Conservation (phyloP, 148 eudicot genomes). For the Fallopia convolvulus region DNA sequence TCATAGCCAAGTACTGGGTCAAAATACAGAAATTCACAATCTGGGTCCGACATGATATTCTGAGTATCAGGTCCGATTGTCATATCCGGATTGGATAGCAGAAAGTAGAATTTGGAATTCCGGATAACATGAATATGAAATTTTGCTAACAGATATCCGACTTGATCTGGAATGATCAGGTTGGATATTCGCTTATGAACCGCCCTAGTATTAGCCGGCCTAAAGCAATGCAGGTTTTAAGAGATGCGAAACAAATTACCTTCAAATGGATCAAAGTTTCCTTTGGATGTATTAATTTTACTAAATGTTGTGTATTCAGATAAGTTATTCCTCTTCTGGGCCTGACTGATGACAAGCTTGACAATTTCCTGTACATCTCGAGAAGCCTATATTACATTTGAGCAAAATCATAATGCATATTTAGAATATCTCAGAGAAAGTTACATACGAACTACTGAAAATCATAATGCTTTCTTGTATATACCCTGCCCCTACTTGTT, state of each 20-base stretch:
- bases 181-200: background rate
- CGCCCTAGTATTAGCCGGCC: background rate
- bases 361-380: constrained; percentile 74
- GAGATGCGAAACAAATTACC: constrained; percentile 34
- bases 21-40: background rate
- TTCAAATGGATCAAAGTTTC: constrained; percentile 87
- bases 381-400: constrained; percentile 39
- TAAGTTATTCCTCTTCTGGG: constrained; percentile 64
- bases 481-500: background rate
- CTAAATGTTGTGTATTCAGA: constrained; percentile 68
- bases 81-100: background rate
- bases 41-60: background rate
- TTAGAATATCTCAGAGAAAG: constrained; percentile 7
- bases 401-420: background rate
- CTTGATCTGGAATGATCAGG: background rate
- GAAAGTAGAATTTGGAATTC: too few species aligned
- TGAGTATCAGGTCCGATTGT: background rate
- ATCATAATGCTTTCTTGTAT: background rate
- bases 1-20: background rate
- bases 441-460: background rate
- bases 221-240: background rate
- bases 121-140: too few species aligned
- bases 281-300: constrained; percentile 55
- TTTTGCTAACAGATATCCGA: too few species aligned
- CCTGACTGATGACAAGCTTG: constrained; percentile 72